These are phyloP conservation scores for Aspergillus sp. DNA, from an alignment of 2,329 filamentous ascomycete species.

Conservation along the genomic window DNA sequence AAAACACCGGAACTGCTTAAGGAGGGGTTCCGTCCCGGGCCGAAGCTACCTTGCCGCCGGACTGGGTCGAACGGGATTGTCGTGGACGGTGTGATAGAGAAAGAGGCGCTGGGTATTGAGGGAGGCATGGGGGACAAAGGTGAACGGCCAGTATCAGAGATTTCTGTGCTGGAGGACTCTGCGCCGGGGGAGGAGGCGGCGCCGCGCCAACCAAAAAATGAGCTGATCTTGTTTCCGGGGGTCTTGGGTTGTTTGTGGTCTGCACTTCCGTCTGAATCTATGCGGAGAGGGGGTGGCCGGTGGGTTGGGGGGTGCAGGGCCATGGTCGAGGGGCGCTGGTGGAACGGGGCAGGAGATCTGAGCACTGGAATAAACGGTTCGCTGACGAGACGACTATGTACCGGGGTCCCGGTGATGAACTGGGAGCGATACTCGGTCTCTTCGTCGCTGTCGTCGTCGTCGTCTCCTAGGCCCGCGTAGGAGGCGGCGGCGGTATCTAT, in stretches of 20 bases:
- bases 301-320: conserved; percentile 42
- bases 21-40: conserved; percentile 39
- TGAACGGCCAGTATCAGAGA: conserved; percentile 60
- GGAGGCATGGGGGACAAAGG: conserved; percentile 55
- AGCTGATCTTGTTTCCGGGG: conserved; percentile 58
- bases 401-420: conserved; percentile 37
- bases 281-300: conserved; percentile 44
- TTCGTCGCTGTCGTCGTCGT: conserved; percentile 29
- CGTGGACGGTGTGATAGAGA: conserved; percentile 40
- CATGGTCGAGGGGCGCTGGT: conserved; percentile 42
- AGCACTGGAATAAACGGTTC: conserved; percentile 56
- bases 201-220: conserved; percentile 67
- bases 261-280: conserved; percentile 36
- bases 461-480: conserved; percentile 20
- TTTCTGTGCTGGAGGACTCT: conserved; percentile 62
- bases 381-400: conserved; percentile 43
- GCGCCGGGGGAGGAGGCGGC: conserved; percentile 52
- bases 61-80: conserved; percentile 50
- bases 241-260: conserved; percentile 48
- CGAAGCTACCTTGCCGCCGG: conserved; percentile 36
- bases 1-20: conserved; percentile 45
- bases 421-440: conserved; percentile 23
- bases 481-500: conserved; percentile 31
- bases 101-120: conserved; percentile 31
- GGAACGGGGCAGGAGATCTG: conserved; percentile 66